These are phyloP conservation scores for Platanus orientalis DNA, from an alignment of 164 flowering plant species.

Conservation along the genomic window DNA sequence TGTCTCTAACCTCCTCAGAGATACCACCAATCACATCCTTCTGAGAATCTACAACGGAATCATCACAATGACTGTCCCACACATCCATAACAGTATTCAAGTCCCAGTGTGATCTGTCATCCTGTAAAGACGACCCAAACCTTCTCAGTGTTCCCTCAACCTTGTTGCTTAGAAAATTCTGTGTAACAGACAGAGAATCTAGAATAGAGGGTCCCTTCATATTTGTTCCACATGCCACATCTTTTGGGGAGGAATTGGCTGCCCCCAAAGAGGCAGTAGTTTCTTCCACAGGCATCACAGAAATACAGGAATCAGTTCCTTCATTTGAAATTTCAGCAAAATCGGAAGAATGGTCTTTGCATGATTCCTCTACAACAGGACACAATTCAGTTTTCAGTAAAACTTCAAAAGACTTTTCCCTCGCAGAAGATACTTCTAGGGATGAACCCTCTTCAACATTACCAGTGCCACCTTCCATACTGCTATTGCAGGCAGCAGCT, in stretches of 20 bases:
- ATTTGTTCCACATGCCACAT: slow-evolving; percentile 13
- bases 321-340: slow-evolving; percentile 15
- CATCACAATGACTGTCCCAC: slow-evolving; percentile 48
- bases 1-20: background rate
- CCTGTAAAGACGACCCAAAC: slow-evolving; percentile 24
- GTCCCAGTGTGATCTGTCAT: slow-evolving; percentile 61
- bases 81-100: slow-evolving; percentile 60
- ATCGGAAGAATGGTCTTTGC: slow-evolving; percentile 7
- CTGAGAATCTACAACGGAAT: slow-evolving; percentile 17
- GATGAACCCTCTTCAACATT: slow-evolving; percentile 9
- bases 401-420: slow-evolving; percentile 9
- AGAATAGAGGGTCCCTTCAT: slow-evolving; percentile 5
- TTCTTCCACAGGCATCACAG: background rate
- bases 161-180: slow-evolving; percentile 8
- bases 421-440: slow-evolving; percentile 18
- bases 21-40: slow-evolving; percentile 2
- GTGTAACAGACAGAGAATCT: slow-evolving; percentile 7
- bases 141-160: slow-evolving; percentile 13
- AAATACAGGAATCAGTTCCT: slow-evolving; percentile 8
- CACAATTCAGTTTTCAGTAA: slow-evolving; percentile 7
- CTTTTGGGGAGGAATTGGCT: slow-evolving; percentile 8
- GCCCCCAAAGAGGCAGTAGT: slow-evolving; percentile 6
- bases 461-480: slow-evolving; percentile 21
- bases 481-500: slow-evolving; percentile 53
- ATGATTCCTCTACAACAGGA: slow-evolving; percentile 6